Evolutionary conservation across 225 moss, liverwort and hornwort species (phyloP), one percentile per base, ranked within the genome.

Genomic region (Marchantia polymorpha): DNA sequence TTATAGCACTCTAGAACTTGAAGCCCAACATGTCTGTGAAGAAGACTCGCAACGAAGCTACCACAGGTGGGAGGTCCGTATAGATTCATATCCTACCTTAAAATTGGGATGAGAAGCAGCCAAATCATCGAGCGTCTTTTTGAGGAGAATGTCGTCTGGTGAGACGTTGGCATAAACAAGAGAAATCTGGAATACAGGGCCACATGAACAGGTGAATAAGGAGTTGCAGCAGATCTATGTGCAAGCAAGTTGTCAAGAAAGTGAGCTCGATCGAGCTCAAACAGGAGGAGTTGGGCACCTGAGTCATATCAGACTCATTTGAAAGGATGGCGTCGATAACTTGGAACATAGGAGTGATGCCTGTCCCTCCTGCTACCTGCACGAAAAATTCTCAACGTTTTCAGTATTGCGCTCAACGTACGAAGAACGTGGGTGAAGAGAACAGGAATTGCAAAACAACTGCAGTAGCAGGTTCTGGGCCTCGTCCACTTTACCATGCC

Each of bases 331-430:
- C 92, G 87, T 96, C 90, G 81, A 96, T 91, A 52, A 96, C 55
- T 72, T 96, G 94, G 71, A 85, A 88, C 94, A 96, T 96, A 52
- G 94, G 94, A 76, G 96, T 96, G 71, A 94, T 89, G 27, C 96
- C 96, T 82, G 89, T 86, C 75, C 96, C 96, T 74, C 96, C 94
- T 83, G 94, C 94, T 83, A 96, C 81, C 92, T 96, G 90, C 74
- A 86, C 79, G 75, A 65, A 10, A 54, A 23, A 79, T 48, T 4
- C 31, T 12, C 22, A 23, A 52, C 46, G n/a, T 47, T 64, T 3
- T 59, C 58, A 20, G 22, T 16, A 64, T 64, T 15, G n/a, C 53
- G n/a, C 26, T 30, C 66, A 29, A 29, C 4, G 8, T 70, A 13
- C 48, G 0, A 31, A 46, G 8, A 51, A 55, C 6, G 75, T 19